These are phyloP conservation scores for Candida labiduridarum DNA, from an alignment of 1,139 yeast species.

Conservation along the genomic window DNA sequence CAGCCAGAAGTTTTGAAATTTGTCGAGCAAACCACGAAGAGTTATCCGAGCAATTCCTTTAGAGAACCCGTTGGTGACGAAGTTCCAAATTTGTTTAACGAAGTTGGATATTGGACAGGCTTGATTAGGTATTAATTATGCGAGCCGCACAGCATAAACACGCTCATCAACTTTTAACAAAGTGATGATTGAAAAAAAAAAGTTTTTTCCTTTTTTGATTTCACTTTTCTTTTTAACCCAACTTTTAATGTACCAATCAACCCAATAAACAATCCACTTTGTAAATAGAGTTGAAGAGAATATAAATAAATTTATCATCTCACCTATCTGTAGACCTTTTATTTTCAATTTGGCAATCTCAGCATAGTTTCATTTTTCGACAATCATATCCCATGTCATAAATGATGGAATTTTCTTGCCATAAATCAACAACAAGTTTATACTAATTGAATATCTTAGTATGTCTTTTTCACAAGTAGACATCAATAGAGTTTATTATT, in stretches of 20 bases:
- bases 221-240: neutral
- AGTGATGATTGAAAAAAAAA: neutral
- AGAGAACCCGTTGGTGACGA: conserved; percentile 32
- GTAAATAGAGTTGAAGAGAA: neutral
- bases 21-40: neutral
- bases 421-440: conserved; percentile 23
- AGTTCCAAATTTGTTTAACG: conserved; percentile 40
- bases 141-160: neutral
- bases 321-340: neutral
- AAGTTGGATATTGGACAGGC: conserved; percentile 27
- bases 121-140: conserved; percentile 13
- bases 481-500: conserved; percentile 20
- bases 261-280: neutral
- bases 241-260: neutral
- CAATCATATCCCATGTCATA: conserved; percentile 27
- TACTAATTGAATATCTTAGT: conserved; percentile 17
- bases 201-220: neutral
- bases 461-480: conserved; percentile 10
- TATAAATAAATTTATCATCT: neutral
- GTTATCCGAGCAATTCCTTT: conserved; percentile 12
- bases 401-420: conserved; percentile 55
- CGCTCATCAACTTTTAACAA: neutral
- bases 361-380: conserved; percentile 50
- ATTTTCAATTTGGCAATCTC: conserved; percentile 35
- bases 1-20: conserved; percentile 23